Evolutionary conservation across 176 grass and related monocot species (phyloP).

Genomic region (Musa acuminata): DNA sequence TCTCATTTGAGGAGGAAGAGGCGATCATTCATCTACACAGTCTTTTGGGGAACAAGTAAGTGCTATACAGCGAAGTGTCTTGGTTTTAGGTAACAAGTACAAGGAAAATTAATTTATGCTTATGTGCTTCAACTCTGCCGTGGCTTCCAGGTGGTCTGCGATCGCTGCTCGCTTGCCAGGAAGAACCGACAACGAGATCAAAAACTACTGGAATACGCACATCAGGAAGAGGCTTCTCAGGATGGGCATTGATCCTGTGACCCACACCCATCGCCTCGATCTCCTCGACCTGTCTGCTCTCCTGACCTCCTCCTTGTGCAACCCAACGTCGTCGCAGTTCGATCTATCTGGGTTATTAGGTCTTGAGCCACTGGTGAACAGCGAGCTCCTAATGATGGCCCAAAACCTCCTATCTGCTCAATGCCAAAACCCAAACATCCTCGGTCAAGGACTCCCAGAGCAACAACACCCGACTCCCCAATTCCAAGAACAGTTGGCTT

Average conservation of each 20-base stretch:
- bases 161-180: slow-evolving; percentile 88
- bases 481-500: background rate
- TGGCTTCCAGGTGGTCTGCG: slow-evolving; percentile 63
- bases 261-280: slow-evolving; percentile 70
- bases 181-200: slow-evolving; percentile 98
- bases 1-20: slow-evolving; percentile 98
- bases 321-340: slow-evolving; percentile 34
- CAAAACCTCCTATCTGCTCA: slow-evolving; percentile 25
- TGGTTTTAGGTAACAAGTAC: background rate
- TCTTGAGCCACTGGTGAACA: slow-evolving; percentile 53
- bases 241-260: slow-evolving; percentile 89
- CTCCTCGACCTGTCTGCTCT: slow-evolving; percentile 68
- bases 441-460: background rate
- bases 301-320: slow-evolving; percentile 50
- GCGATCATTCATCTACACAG: slow-evolving; percentile 92
- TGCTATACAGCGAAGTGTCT: background rate
- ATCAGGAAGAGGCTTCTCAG: slow-evolving; percentile 81
- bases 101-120: background rate
- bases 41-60: slow-evolving; percentile 97
- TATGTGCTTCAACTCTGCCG: background rate
- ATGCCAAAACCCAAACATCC: slow-evolving; percentile 3
- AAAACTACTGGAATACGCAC: slow-evolving; percentile 99
- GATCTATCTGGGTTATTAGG: slow-evolving; percentile 55
- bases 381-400: slow-evolving; percentile 56
- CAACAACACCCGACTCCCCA: slow-evolving; percentile 13